These are phyloP conservation scores for Lentinus brumalis DNA, from an alignment of 768 basidiomycete species.

Conservation along the genomic window DNA sequence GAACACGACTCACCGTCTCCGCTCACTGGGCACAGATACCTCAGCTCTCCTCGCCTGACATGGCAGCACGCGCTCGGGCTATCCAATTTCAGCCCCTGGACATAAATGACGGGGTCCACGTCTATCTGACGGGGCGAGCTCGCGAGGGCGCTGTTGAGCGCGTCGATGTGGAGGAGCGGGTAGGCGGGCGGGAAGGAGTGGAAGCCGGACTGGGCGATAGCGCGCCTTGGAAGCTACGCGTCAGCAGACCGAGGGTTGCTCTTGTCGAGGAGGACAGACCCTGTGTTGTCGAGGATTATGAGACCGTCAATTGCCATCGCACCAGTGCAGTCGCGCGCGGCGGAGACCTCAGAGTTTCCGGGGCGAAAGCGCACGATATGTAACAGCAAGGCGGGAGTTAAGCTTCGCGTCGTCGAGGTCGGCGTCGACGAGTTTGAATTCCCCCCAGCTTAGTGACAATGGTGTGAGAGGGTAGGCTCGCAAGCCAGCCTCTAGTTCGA, in stretches of 20 bases:
- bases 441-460: too few relatives aligned
- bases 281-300: conserved; percentile 74
- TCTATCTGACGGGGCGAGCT: conserved; percentile 54
- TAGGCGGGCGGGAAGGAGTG: conserved; percentile 75
- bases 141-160: conserved; percentile 71
- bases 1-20: conserved; percentile 67
- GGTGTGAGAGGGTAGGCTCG: too few relatives aligned
- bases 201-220: conserved; percentile 91
- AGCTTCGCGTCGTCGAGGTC: too few relatives aligned
- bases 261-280: conserved; percentile 47
- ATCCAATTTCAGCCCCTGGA: conserved; percentile 50
- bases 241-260: background rate
- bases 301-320: conserved; percentile 79
- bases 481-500: too few relatives aligned
- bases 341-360: too few relatives aligned
- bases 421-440: too few relatives aligned
- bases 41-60: conserved; percentile 72
- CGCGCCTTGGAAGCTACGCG: conserved; percentile 29
- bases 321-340: too few relatives aligned
- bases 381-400: too few relatives aligned
- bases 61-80: conserved; percentile 82
- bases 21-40: conserved; percentile 79
- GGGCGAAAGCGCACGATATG: too few relatives aligned
- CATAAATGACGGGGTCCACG: conserved; percentile 76
- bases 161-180: conserved; percentile 84